Conservation (phyloP, 495 filamentous ascomycete genomes). For the Clohesyomyces aquaticus region DNA sequence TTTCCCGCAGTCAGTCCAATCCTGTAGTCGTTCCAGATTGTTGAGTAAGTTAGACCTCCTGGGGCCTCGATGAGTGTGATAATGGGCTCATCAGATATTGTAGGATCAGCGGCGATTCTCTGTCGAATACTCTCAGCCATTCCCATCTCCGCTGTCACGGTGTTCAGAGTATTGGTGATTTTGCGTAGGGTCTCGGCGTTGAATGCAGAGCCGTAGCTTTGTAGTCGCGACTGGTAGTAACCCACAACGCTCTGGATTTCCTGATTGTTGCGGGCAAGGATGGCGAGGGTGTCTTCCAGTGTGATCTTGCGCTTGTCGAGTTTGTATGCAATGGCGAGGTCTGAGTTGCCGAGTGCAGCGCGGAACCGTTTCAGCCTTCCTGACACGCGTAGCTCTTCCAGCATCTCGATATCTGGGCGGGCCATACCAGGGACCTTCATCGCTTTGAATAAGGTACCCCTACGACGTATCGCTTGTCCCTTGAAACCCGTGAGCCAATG, state of each 20-base stretch:
- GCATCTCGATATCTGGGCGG: slow-evolving; percentile 30
- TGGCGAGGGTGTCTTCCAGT: slow-evolving; percentile 37
- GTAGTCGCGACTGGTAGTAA: slow-evolving; percentile 27
- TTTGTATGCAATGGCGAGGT: slow-evolving; percentile 46
- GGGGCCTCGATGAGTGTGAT: slow-evolving; percentile 35
- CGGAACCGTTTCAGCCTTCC: slow-evolving; percentile 40
- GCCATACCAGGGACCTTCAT: background rate
- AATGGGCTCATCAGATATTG: slow-evolving; percentile 43
- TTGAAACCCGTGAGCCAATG: slow-evolving; percentile 17
- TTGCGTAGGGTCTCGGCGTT: slow-evolving; percentile 19
- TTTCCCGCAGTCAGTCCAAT: slow-evolving; percentile 21
- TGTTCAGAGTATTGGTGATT: slow-evolving; percentile 28
- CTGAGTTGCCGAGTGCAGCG: slow-evolving; percentile 36
- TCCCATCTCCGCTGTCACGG: slow-evolving; percentile 30
- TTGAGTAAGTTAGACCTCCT: slow-evolving; percentile 9
- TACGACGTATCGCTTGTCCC: slow-evolving; percentile 2
- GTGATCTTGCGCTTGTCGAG: slow-evolving; percentile 46
- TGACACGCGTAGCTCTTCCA: slow-evolving; percentile 28
- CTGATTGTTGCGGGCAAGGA: slow-evolving; percentile 38
- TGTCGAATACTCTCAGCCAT: slow-evolving; percentile 34
- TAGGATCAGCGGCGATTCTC: slow-evolving; percentile 29
- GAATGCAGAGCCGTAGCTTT: slow-evolving; percentile 19
- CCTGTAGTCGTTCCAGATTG: slow-evolving; percentile 41
- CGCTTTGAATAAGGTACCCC: background rate
- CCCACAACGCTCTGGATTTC: slow-evolving; percentile 32